Evolutionary conservation across 805 yeast species (phyloP).

Genomic region (Starmerella asiatica): DNA sequence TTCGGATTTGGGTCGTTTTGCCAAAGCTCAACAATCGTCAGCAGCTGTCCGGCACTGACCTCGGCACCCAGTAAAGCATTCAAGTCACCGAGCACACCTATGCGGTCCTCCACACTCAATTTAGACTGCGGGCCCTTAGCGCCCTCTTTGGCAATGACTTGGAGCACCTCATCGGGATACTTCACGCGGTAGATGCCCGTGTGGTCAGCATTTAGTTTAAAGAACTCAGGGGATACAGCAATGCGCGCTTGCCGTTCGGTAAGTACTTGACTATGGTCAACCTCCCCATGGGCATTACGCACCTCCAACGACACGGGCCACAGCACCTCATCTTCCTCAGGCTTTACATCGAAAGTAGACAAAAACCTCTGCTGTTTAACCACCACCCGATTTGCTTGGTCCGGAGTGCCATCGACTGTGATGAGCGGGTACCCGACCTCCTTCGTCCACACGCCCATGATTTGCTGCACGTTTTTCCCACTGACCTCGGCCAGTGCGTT

Average conservation of each 20-base stretch:
- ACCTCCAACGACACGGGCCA: slow-evolving; percentile 47
- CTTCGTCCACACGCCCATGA: slow-evolving; percentile 61
- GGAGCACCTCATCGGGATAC: slow-evolving; percentile 39
- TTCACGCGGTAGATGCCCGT: slow-evolving; percentile 49
- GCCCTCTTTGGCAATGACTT: slow-evolving; percentile 41
- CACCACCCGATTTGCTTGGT: slow-evolving; percentile 17
- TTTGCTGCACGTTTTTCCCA: slow-evolving; percentile 43
- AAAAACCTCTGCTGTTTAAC: slow-evolving; percentile 52
- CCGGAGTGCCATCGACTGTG: slow-evolving; percentile 32
- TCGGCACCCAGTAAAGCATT: slow-evolving; percentile 41
- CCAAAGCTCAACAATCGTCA: slow-evolving; percentile 41
- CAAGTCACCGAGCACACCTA: slow-evolving; percentile 50
- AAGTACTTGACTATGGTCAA: slow-evolving; percentile 41
- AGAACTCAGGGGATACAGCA: slow-evolving; percentile 29
- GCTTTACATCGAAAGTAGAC: slow-evolving; percentile 44
- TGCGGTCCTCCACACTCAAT: slow-evolving; percentile 46
- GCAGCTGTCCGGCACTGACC: slow-evolving; percentile 34
- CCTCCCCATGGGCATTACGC: slow-evolving; percentile 43
- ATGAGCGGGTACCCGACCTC: slow-evolving; percentile 63
- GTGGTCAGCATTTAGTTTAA: slow-evolving; percentile 48
- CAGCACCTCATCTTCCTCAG: slow-evolving; percentile 42
- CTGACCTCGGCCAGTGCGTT: slow-evolving; percentile 47
- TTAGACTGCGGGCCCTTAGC: slow-evolving; percentile 34
- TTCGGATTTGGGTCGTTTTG: slow-evolving; percentile 34
- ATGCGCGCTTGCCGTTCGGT: slow-evolving; percentile 37